Base-by-base conservation (phyloP, 116 monocot species). In the Phalaenopsis hybrid region DNA sequence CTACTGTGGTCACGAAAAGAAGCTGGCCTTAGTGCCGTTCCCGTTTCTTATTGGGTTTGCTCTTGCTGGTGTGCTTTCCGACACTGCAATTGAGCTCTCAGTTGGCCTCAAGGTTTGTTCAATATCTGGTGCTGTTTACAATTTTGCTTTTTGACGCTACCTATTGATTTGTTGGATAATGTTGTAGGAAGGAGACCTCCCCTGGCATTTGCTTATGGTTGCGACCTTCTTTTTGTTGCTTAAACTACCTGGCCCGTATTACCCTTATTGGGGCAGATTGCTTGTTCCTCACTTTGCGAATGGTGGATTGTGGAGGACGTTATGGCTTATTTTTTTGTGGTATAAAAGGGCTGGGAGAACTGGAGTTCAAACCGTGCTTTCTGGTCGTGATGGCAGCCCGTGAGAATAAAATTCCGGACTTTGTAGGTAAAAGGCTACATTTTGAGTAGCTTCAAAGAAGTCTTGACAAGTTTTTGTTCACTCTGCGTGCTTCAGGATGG, bases 211-310 rank as follows among this genome's bases (percentile, higher is more conserved):
- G 31, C 58, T 89, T 73, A 9, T 85, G 55, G 80, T 89, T 83
- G 90, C 85, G n/a, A 46, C 55, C 67, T 89, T 93, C 74, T 93
- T 96, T 75, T 12, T 85, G 33, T 57, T 93, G 83, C 85, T 94
- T 20, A 94, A 96, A 80, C 82, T 96, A 43, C 89, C 87, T 52
- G 96, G 92, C 0, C 96, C 94, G 2, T 86, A 90, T 86, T 94
- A 92, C 59, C 92, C 90, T 28, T 96, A 96, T 74, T 86, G 85
- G 87, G 91, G 89, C 0, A 86, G 90, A 18, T 55, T 96, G 50
- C 43, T 85, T 1, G 72, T 92, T 84, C 96, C 96, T 33, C 96
- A 96, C 81, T 89, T 96, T 84, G 96, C 91, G 43, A 96, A 92
- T 89, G 92, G 92, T 82, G 94, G 88, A 37, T 80, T 96, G 18